Percentiles rank a stretch among this genome's conserved stretches.
phyloP scores from a whole-genome alignment of 495 filamentous ascomycete genomes.

The Tetracladium marchalianum region DNA sequence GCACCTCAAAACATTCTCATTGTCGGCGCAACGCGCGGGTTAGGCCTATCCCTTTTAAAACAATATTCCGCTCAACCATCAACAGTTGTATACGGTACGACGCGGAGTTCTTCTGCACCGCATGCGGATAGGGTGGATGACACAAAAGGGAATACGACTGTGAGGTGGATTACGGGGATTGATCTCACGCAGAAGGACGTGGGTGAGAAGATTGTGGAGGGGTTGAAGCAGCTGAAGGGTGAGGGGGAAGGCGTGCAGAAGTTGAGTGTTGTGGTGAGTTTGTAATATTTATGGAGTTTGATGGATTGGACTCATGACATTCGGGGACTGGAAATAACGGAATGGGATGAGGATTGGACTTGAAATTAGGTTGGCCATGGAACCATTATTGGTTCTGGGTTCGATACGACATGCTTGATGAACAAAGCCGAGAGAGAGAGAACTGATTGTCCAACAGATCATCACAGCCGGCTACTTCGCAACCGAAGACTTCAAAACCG shows the following conservation, averaged over 20 bases:
- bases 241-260: slow-evolving; percentile 28
- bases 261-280: slow-evolving; percentile 9
- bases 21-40: slow-evolving; percentile 55
- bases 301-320: not conserved
- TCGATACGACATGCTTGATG: not conserved
- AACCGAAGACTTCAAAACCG: slow-evolving; percentile 48
- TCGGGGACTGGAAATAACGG: not conserved
- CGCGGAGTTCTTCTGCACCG: slow-evolving; percentile 29
- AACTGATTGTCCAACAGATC: slow-evolving; percentile 25
- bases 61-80: slow-evolving; percentile 42
- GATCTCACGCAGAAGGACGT: not conserved
- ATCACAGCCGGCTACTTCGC: slow-evolving; percentile 62
- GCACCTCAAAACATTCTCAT: slow-evolving; percentile 39
- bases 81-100: slow-evolving; percentile 48
- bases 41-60: slow-evolving; percentile 51
- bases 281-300: no score
- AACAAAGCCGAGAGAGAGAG: not conserved
- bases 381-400: not conserved
- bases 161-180: slow-evolving; percentile 19
- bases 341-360: not conserved
- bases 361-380: no score
- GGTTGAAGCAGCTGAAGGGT: slow-evolving; percentile 31
- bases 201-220: slow-evolving; percentile 21
- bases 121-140: slow-evolving; percentile 13
- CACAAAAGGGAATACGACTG: not conserved